A percentile compares a stretch with the other conserved stretches of the same genome.
These are phyloP conservation scores for Penicillium desertorum DNA, from an alignment of 495 filamentous ascomycete species.

Conservation along the genomic window DNA sequence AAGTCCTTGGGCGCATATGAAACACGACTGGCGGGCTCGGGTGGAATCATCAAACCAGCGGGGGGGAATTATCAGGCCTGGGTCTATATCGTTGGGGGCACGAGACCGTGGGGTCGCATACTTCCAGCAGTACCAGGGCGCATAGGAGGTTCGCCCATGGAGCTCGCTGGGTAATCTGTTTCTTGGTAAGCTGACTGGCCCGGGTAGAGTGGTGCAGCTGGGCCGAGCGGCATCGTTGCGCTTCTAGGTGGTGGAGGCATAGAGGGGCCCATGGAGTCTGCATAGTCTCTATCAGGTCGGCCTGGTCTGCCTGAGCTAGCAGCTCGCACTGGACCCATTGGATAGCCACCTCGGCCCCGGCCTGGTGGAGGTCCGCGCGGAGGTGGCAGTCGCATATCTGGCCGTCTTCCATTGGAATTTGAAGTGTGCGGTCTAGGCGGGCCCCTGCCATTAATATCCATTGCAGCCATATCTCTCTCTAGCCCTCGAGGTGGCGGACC, in stretches of 20 bases:
- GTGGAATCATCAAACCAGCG: slow-evolving; percentile 8
- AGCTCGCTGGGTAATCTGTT: slow-evolving; percentile 21
- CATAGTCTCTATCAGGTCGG: slow-evolving; percentile 30
- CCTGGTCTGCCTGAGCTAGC: slow-evolving; percentile 31
- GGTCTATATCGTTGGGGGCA: slow-evolving; percentile 18
- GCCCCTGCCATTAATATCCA: slow-evolving; percentile 53
- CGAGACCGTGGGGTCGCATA: slow-evolving; percentile 20
- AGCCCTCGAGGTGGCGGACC: slow-evolving; percentile 36
- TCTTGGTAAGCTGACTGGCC: slow-evolving; percentile 38
- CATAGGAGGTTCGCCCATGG: slow-evolving; percentile 22
- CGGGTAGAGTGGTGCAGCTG: slow-evolving; percentile 26
- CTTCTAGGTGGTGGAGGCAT: slow-evolving; percentile 37
- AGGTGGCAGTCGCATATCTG: slow-evolving; percentile 32
- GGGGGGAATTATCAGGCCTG: slow-evolving; percentile 18
- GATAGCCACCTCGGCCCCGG: slow-evolving; percentile 26
- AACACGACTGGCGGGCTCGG: slow-evolving; percentile 25
- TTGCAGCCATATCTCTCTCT: slow-evolving; percentile 54
- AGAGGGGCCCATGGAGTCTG: slow-evolving; percentile 30
- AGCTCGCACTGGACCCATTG: slow-evolving; percentile 28
- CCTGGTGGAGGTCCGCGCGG: slow-evolving; percentile 28
- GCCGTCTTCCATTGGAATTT: slow-evolving; percentile 36
- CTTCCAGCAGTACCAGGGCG: slow-evolving; percentile 33
- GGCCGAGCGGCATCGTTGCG: slow-evolving; percentile 39
- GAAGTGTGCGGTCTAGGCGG: slow-evolving; percentile 42
- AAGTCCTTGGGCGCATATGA: slow-evolving; percentile 37